Base-by-base conservation (phyloP, 2,329 filamentous ascomycete species). In the Hysterium pulicare region DNA sequence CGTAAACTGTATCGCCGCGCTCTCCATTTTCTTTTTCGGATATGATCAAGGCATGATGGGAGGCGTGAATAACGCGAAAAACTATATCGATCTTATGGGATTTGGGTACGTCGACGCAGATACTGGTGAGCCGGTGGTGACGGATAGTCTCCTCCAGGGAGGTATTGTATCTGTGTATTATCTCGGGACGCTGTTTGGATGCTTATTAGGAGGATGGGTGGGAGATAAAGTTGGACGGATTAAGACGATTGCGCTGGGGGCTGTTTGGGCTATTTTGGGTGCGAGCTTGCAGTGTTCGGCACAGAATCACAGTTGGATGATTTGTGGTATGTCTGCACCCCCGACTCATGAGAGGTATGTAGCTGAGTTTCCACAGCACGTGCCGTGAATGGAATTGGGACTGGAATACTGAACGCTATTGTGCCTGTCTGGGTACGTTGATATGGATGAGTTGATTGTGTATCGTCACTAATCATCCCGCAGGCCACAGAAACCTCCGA, bases 331-430 rank as follows among this genome's bases (percentile, higher is more conserved):
- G 76, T 28, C 13, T 58, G 3, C 1, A 13, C 11, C 23, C n/a
- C 8, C 11, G 5, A 20, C 3, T n/a, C 15, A 3, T 5, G 5
- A 19, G 13, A 10, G 13, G 30, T 5, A 34, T 21, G 21, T 5
- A 5, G 20, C 5, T 9, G 11, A n/a, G 9, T 21, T 17, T 28
- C 24, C 24, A 45, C 47, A 72, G 76, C 79, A 10, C 78, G 81
- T 22, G 68, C 77, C 13, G 69, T 83, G 26, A 84, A 83, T 42
- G 81, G 82, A 4, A 77, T 83, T 34, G 84, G 83, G 3, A 87
- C 82, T 2, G 84, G 84, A 19, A 79, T 86, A 38, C 61, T 87
- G 26, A 87, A 86, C 54, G 78, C 82, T 6, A 86, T 87, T 48
- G 78, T 83, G 0, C 84, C 84, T 0, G 82, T 86, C 3, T 87